Conservation (phyloP, 2,329 filamentous ascomycete genomes). For the Trichoderma simmonsii region DNA sequence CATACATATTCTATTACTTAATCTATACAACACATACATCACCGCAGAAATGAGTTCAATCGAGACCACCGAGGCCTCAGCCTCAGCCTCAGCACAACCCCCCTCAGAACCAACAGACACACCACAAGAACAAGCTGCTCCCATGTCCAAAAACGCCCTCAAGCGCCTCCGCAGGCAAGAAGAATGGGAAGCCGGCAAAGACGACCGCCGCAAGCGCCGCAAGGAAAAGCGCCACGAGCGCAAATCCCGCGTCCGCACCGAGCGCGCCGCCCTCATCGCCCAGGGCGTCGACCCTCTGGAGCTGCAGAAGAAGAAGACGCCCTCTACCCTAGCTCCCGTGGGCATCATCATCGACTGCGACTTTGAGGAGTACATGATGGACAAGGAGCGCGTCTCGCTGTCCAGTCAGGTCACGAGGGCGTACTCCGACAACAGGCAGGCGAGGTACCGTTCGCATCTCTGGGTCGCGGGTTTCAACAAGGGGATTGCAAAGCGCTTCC, state of each 20-base stretch:
- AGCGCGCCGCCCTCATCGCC: conserved; percentile 49
- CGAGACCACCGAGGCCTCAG: not conserved
- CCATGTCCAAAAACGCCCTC: conserved; percentile 78
- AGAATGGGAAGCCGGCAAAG: conserved; percentile 71
- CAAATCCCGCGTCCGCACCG: conserved; percentile 47
- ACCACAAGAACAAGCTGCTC: not conserved
- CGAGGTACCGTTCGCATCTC: conserved; percentile 66
- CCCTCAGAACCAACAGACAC: not conserved
- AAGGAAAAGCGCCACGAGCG: conserved; percentile 53
- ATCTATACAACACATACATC: not conserved
- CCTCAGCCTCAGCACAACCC: not conserved
- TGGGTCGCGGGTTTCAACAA: conserved; percentile 77
- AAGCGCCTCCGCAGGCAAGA: conserved; percentile 73
- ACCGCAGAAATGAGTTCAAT: not conserved
- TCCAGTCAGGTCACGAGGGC: conserved; percentile 78
- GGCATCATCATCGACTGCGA: conserved; percentile 85
- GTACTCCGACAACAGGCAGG: conserved; percentile 81
- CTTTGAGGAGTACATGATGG: conserved; percentile 86
- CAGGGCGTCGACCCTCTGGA: conserved; percentile 43
- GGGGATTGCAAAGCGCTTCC: conserved; percentile 72
- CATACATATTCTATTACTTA: not conserved
- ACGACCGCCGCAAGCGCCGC: conserved; percentile 51
- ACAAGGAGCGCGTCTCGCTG: conserved; percentile 80
- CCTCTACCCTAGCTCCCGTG: conserved; percentile 62
- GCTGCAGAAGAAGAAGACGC: conserved; percentile 32